Percentiles rank a stretch among this genome's conserved stretches.
Evolutionary conservation across 192 early-diverging fungal species (phyloP).

Genomic region (Gigaspora rosea): DNA sequence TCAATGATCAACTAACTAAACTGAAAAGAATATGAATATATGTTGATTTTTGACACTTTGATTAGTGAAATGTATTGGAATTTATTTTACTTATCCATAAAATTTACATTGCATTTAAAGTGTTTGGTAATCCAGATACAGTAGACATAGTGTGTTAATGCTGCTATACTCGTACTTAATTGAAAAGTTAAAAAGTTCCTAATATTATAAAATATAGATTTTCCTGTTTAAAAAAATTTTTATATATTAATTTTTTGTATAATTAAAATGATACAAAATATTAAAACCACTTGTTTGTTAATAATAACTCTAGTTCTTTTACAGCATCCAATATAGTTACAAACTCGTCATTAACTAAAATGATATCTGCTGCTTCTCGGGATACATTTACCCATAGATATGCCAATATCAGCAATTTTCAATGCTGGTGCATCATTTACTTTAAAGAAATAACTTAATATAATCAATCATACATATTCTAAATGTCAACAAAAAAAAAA

Average conservation of each 20-base stretch:
- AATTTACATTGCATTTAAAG: conserved; percentile 98
- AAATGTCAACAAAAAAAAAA: not conserved
- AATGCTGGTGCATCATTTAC: conserved; percentile 98
- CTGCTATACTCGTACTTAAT: conserved; percentile 65
- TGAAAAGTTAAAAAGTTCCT: conserved; percentile 97
- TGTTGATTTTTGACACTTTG: too few relatives aligned
- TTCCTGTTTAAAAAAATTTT: conserved; percentile 50
- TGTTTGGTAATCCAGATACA: conserved; percentile 82
- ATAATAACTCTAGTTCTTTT: too few relatives aligned
- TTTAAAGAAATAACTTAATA: not conserved
- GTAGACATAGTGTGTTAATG: conserved; percentile 69
- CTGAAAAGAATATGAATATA: too few relatives aligned
- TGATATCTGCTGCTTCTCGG: conserved; percentile 91
- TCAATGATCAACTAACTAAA: too few relatives aligned
- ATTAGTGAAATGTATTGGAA: conserved; percentile 25
- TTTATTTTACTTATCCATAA: conserved; percentile 46
- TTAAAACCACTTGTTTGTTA: too few relatives aligned
- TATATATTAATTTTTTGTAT: not conserved
- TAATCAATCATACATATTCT: not conserved
- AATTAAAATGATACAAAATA: not conserved
- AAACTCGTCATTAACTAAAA: conserved; percentile 95
- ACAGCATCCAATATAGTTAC: conserved; percentile 91
- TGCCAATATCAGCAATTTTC: conserved; percentile 91
- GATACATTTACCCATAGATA: conserved; percentile 56
- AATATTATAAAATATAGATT: conserved; percentile 97